Base-by-base conservation (phyloP, 805 yeast genomes). In the Candida caryicola region DNA sequence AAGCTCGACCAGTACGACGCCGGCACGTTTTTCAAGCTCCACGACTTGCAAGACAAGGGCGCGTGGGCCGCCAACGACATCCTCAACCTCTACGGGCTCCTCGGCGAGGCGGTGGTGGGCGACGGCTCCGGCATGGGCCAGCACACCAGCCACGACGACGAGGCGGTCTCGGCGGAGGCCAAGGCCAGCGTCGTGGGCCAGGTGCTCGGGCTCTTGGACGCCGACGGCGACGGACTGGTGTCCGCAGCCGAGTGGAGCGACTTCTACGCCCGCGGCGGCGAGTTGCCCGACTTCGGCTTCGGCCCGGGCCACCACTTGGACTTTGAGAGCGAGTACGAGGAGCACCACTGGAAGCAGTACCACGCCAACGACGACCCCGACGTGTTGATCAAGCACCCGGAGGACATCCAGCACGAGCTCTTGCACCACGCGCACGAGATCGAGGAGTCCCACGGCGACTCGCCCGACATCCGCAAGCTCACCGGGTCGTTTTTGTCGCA, bases 301-400 rank as follows among this genome's bases (percentile, higher is more conserved):
- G 98, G 97, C 21, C 90, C 87, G 5, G 96, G 96, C 18, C 96
- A 90, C 55, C 96, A 90, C 64, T 82, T 89, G 25, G 96, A 87
- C 64, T 91, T 89, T 55, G 98, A 90, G 61, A 75, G 79, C 49
- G 97, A 90, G 58, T 91, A 90, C 57, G 97, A 91, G 59, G 81
- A 86, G 40, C 97, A 90, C 59, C 98, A 90, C 60, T 91, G 97
- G 97, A 76, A 81, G 43, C 70, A 88, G 62, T 82, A 73, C 55
- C 93, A 85, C 56, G 72, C 76, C 39, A 79, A 85, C 47, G 63
- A 71, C 39, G 97, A 89, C 58, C 96, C 96, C 1, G 89, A 86
- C 37, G 88, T 89, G 18, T 71, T 74, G 50, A 64, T 77, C 17
- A 83, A 85, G 36, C 97, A 89, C 57, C 83, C 82, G 46, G 97